Evolutionary conservation across 257 asterid species (phyloP).

Genomic region (Petunia axillaris): DNA sequence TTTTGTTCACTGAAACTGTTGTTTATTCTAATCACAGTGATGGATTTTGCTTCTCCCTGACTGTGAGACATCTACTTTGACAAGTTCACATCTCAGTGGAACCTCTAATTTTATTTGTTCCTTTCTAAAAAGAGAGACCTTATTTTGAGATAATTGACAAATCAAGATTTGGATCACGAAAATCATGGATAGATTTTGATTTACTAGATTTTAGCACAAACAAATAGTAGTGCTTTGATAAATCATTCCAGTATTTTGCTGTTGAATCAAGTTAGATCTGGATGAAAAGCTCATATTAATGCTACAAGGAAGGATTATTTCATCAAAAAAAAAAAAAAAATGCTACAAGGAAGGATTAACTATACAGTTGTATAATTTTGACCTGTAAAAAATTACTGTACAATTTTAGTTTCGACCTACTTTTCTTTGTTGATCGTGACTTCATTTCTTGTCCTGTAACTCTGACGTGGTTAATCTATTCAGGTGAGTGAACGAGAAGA

Average conservation of each 20-base stretch:
- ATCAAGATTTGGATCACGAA: not conserved
- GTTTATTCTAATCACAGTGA: not conserved
- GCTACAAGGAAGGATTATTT: not conserved
- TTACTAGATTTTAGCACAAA: not conserved
- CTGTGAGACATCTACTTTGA: not conserved
- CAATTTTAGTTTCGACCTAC: not conserved
- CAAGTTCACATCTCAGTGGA: not conserved
- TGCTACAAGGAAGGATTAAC: not conserved
- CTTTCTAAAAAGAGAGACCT: too few relatives aligned
- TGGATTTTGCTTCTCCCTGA: not conserved
- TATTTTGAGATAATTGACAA: not conserved
- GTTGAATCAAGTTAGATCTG: not conserved
- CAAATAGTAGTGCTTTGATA: not conserved
- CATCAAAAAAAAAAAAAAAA: too few relatives aligned
- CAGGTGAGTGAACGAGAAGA: slow-evolving; percentile 97
- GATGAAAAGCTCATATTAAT: not conserved
- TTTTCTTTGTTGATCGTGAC: not conserved
- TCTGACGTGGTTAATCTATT: too few relatives aligned
- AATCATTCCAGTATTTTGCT: not conserved
- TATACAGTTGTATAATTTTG: not conserved
- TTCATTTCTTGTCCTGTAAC: too few relatives aligned
- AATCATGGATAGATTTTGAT: not conserved
- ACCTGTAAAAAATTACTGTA: too few relatives aligned
- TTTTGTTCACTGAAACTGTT: not conserved
- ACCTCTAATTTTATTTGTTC: too few relatives aligned